Base-by-base conservation (phyloP, 768 basidiomycete genomes). In the Phylloporus sp. region DNA sequence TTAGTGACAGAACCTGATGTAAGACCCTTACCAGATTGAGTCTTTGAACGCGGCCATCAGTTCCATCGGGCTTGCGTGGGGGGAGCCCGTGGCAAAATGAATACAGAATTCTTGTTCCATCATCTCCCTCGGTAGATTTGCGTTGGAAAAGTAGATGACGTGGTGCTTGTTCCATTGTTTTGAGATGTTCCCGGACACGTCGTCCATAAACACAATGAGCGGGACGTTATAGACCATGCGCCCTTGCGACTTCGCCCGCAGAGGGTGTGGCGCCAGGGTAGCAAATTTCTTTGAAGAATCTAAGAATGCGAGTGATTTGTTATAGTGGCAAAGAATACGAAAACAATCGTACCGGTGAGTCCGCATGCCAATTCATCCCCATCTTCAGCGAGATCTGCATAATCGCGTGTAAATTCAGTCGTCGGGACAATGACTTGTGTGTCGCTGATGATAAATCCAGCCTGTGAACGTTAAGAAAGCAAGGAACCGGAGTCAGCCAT, bases 101-200 rank as follows among this genome's bases (percentile, higher is more conserved):
- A 72, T 45, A 47, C 50, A 56, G 20, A 56, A 64, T 31, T 68
- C 67, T 39, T 72, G 65, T 29, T 74, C 66, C 0, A 73, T 40
- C 18, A 60, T 57, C 27, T 61, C 45, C 0, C 65, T 55, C 1
- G 68, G 71, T 0, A 74, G 43, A 16, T 39, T 50, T 0, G 49
- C 65, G 51, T 72, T 70, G 0, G 65, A 68, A 50, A 71, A 58
- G 31, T 73, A 74, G 0, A 60, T 41, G 1, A 62, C 55, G 20
- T 64, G 59, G 32, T 72, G 69, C 32, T 67, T 66, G 28, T 73
- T 69, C 64, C 68, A 73, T 29, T 72, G 70, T 43, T 70, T 72
- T 8, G 59, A 67, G 2, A 50, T 50, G 35, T 72, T 71, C 1
- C 65, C 71, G 0, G 65, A 73, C 3, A 72, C 63, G 49, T 73